Evolutionary conservation across 345 rosid genomes (phyloP).

Genomic region (Cardamine chenopodiifolia): DNA sequence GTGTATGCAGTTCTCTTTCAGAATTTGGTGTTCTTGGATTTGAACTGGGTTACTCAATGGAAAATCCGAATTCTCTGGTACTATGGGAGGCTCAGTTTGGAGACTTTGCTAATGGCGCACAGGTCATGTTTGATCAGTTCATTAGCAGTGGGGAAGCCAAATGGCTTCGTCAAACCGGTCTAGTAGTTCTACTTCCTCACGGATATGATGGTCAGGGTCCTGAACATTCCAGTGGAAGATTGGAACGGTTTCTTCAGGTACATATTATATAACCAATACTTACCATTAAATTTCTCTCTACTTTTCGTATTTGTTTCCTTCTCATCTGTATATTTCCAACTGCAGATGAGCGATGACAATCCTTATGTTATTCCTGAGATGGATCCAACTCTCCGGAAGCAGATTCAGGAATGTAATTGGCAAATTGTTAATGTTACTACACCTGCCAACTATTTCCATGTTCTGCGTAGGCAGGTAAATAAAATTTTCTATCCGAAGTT

Average conservation of each 20-base stretch:
- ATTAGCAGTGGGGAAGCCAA: conserved; percentile 83
- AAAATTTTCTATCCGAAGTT: not conserved
- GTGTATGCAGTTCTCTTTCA: conserved; percentile 66
- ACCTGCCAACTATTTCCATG: conserved; percentile 89
- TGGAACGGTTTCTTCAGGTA: conserved; percentile 83
- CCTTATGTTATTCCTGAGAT: conserved; percentile 78
- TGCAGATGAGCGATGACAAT: conserved; percentile 83
- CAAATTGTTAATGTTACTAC: conserved; percentile 85
- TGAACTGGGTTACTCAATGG: conserved; percentile 84
- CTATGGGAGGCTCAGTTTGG: conserved; percentile 89
- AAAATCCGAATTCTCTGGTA: conserved; percentile 69
- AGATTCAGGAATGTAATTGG: conserved; percentile 87
- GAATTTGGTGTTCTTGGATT: conserved; percentile 89
- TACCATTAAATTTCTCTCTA: not conserved
- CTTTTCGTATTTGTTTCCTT: not conserved
- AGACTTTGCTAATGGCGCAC: conserved; percentile 83
- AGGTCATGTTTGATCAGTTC: conserved; percentile 81
- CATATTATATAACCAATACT: conserved; percentile 17
- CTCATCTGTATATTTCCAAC: conserved; percentile 1
- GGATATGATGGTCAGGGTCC: conserved; percentile 91
- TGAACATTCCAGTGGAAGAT: conserved; percentile 80
- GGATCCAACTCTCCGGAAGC: conserved; percentile 71
- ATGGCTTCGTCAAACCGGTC: conserved; percentile 79
- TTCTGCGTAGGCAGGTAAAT: conserved; percentile 78
- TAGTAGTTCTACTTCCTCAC: conserved; percentile 77